These are phyloP conservation scores for Termitomyces sp. DNA, from an alignment of 768 basidiomycete species.

Conservation along the genomic window DNA sequence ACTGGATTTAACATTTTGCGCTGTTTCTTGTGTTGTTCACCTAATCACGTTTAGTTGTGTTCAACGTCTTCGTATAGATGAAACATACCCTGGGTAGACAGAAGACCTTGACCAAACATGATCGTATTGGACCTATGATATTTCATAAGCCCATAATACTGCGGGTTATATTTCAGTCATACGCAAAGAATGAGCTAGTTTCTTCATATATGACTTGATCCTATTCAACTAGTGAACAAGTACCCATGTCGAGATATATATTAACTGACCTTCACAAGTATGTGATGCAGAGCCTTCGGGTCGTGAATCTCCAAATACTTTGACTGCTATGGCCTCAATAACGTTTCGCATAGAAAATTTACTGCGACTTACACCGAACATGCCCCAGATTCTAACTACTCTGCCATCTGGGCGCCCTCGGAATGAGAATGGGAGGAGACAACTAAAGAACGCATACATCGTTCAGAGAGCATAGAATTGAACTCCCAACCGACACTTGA, in stretches of 20 bases:
- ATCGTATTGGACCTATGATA: background rate
- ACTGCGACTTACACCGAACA: background rate
- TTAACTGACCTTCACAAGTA: background rate
- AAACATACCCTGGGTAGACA: background rate
- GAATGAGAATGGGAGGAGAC: background rate
- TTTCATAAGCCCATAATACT: background rate
- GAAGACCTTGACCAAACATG: background rate
- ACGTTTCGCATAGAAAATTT: background rate
- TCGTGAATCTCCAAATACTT: background rate
- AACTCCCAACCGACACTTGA: background rate
- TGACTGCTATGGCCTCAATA: background rate
- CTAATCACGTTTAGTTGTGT: background rate
- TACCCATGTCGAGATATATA: background rate
- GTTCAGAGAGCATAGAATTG: background rate
- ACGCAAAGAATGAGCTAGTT: conserved; percentile 1
- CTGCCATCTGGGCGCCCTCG: background rate
- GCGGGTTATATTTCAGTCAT: background rate
- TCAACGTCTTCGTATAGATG: background rate
- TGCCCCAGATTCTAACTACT: background rate
- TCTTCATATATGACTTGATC: background rate
- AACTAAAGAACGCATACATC: background rate
- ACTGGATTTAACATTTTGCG: conserved; percentile 2
- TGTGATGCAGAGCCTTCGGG: background rate
- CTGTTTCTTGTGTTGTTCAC: conserved; percentile 2
- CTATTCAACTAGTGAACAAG: background rate